phyloP scores from a whole-genome alignment of 2,329 filamentous ascomycete species.

The Calycina marina region DNA sequence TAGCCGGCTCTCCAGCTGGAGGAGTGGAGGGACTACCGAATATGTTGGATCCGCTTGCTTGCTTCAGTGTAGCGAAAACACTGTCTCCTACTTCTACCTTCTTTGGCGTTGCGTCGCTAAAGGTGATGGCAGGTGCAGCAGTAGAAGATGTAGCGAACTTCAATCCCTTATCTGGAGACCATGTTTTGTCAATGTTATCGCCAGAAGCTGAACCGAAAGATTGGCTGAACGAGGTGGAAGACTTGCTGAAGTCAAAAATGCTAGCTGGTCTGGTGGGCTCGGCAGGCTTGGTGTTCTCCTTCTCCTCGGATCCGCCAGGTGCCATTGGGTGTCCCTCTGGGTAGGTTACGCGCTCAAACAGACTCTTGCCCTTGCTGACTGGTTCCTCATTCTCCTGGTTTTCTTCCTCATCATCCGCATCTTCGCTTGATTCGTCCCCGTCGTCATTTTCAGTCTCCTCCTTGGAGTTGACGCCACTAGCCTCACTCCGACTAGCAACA shows the following conservation, averaged over 20 bases:
- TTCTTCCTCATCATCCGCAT: conserved; percentile 25
- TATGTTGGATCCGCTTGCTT: no score
- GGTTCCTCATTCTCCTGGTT: conserved; percentile 23
- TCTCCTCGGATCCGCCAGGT: conserved; percentile 18
- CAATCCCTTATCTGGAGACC: conserved; percentile 36
- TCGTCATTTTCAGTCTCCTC: conserved; percentile 29
- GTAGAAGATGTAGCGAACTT: conserved; percentile 21
- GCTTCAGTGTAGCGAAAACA: no score
- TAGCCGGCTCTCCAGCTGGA: no score
- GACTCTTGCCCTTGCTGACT: conserved; percentile 27
- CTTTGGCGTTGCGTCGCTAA: conserved; percentile 13
- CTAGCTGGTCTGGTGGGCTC: conserved; percentile 11
- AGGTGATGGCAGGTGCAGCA: conserved; percentile 9
- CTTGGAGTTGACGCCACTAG: no score
- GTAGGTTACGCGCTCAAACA: conserved; percentile 38
- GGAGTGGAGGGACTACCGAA: no score
- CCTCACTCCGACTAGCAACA: conserved; percentile 29
- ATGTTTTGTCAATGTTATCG: conserved; percentile 29
- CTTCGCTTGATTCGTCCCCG: conserved; percentile 29
- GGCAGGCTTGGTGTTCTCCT: conserved; percentile 21
- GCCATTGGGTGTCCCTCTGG: conserved; percentile 35
- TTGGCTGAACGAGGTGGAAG: conserved; percentile 10
- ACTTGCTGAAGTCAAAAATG: no score
- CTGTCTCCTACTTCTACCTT: no score
- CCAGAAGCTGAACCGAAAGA: conserved; percentile 13